Evolutionary conservation across 768 basidiomycete genomes (phyloP).

Genomic region (Fibroporia radiculosa): DNA sequence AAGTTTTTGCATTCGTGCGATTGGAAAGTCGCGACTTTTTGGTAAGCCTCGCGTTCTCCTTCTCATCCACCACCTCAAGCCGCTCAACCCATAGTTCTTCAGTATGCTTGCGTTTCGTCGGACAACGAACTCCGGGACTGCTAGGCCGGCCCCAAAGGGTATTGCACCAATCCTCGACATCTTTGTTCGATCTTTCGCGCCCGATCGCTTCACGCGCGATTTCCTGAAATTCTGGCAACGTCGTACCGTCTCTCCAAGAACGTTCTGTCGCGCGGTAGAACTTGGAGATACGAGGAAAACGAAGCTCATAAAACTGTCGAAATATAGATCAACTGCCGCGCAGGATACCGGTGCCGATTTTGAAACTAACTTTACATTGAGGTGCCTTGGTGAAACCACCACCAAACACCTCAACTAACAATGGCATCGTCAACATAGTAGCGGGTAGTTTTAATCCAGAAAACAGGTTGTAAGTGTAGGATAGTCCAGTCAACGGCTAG

Average conservation of each 20-base stretch:
- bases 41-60: conserved; percentile 5
- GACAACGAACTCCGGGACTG: conserved; percentile 31
- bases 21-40: conserved; percentile 1
- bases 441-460: conserved; percentile 42
- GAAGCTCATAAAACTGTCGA: conserved; percentile 68
- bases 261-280: conserved; percentile 54
- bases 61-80: conserved; percentile 23
- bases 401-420: conserved; percentile 69
- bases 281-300: conserved; percentile 77
- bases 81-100: conserved; percentile 36
- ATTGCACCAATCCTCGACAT: conserved; percentile 39
- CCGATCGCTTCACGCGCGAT: conserved; percentile 51
- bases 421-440: conserved; percentile 49
- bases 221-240: conserved; percentile 41
- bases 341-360: background rate
- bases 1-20: background rate
- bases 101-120: conserved; percentile 31
- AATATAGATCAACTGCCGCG: background rate
- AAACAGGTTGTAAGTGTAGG: conserved; percentile 49
- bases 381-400: conserved; percentile 77
- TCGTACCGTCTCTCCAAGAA: conserved; percentile 49
- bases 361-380: conserved; percentile 38
- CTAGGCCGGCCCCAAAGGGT: conserved; percentile 32
- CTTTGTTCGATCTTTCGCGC: conserved; percentile 41
- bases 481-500: conserved; percentile 22